Evolutionary conservation across 495 filamentous ascomycete genomes (phyloP), one percentile per base, ranked within the genome.

Genomic region (Darksidea phi): DNA sequence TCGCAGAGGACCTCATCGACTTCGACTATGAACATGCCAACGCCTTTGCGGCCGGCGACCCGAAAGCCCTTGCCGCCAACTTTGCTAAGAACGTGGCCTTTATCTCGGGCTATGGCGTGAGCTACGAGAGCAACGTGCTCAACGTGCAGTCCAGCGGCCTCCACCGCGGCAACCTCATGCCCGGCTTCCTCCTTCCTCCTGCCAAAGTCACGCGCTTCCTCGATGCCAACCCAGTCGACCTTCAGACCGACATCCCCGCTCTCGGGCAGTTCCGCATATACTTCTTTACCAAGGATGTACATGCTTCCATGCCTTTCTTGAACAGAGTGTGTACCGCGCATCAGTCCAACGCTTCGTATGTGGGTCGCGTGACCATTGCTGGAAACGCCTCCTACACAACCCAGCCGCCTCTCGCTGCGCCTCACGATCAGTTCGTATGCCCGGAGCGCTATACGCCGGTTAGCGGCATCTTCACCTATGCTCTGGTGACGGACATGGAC

Each of bases 181-280:
- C 85, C 1, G 86, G 86, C 0, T 79, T 78, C n/a, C 75, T 88
- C 11, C 75, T 86, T 24, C 76, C 79, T 7, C 85, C 86, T 10
- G 80, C 82, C 18, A 84, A 81, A 68, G 86, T 85, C 7, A 86
- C 83, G 0, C 75, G 86, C 15, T 89, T 84, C 63, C 76, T 88
- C 48, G 87, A 88, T 64, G 80, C 84, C 5, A 90, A 89, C 59
- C 85, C 86, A 0, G 82, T 90, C 21, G 82, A 88, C 59, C 75
- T 89, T 24, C 85, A 89, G 66, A 79, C 88, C 4, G 86, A 88
- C 65, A 85, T 88, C n/a, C 85, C 87, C 1, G 75, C 86, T 61
- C 70, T 88, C 5, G 80, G 86, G 11, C 87, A 89, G 62, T 89
- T 89, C 73, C 77, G 84, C 20, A 76, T 88, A 21, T 88, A 84